Percentiles rank a stretch among this genome's conserved stretches.
Evolutionary conservation across 2,329 filamentous ascomycete genomes (phyloP).

Genomic region (Aureobasidium sp.): DNA sequence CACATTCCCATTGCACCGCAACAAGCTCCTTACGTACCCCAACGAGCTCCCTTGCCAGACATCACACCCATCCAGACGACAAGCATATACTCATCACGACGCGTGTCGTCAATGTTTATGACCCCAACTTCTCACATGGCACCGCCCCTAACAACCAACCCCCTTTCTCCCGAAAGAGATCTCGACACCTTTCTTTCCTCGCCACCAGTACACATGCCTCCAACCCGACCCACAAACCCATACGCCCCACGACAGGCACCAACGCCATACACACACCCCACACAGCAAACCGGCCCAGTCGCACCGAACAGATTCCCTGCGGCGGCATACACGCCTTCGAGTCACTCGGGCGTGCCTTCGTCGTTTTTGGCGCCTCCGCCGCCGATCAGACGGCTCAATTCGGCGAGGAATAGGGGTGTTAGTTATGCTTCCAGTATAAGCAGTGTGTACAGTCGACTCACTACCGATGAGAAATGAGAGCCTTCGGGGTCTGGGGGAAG

Average conservation of each 20-base stretch:
- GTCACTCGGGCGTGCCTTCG: not conserved
- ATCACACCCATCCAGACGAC: not conserved
- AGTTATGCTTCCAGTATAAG: not conserved
- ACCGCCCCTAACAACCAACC: not conserved
- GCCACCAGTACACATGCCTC: not conserved
- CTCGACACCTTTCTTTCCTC: not conserved
- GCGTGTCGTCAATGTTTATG: not conserved
- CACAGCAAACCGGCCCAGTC: too few relatives aligned
- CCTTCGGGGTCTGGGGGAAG: not conserved
- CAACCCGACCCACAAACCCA: not conserved
- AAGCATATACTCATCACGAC: not conserved
- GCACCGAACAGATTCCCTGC: not conserved
- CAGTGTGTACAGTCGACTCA: conserved; percentile 4
- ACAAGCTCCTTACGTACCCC: not conserved
- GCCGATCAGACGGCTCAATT: not conserved
- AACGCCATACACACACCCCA: not conserved
- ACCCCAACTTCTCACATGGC: not conserved
- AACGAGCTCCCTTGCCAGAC: not conserved
- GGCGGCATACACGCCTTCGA: not conserved
- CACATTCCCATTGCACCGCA: not conserved
- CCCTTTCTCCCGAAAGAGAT: not conserved
- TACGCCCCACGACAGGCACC: not conserved
- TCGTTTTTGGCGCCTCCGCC: not conserved
- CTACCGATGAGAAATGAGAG: not conserved
- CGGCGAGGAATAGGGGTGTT: not conserved